phyloP scores from a whole-genome alignment of 306 rosid species.

The Cicer cuneatum region DNA sequence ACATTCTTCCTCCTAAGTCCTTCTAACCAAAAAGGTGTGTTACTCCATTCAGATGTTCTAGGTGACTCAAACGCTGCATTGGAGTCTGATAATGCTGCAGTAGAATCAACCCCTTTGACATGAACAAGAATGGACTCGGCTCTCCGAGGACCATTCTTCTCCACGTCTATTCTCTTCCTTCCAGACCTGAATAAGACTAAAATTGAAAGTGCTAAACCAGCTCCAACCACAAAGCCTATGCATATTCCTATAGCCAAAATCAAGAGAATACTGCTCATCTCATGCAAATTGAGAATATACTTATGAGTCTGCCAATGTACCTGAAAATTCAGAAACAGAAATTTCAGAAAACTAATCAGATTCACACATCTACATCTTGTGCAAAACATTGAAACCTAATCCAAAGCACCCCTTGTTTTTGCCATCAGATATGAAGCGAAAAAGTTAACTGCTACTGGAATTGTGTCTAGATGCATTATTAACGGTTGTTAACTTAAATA shows the following conservation, averaged over 20 bases:
- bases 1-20: slow-evolving; percentile 73
- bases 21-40: slow-evolving; percentile 74
- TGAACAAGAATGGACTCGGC: slow-evolving; percentile 57
- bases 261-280: slow-evolving; percentile 41
- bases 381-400: background rate
- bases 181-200: slow-evolving; percentile 59
- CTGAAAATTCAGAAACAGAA: slow-evolving; percentile 42
- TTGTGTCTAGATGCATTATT: slow-evolving; percentile 15
- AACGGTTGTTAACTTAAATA: background rate
- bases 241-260: slow-evolving; percentile 70
- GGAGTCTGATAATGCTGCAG: slow-evolving; percentile 66
- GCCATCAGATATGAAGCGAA: background rate
- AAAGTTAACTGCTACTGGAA: slow-evolving; percentile 22
- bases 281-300: slow-evolving; percentile 35
- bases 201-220: slow-evolving; percentile 59
- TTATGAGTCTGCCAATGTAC: slow-evolving; percentile 33
- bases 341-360: slow-evolving; percentile 26
- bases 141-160: slow-evolving; percentile 66
- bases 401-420: background rate
- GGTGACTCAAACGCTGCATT: slow-evolving; percentile 78
- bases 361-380: background rate
- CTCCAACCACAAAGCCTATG: slow-evolving; percentile 78
- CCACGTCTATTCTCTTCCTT: slow-evolving; percentile 58
- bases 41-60: slow-evolving; percentile 72
- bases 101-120: slow-evolving; percentile 59